Conservation (phyloP, 2,329 filamentous ascomycete genomes). For the Diaporthe citri region DNA sequence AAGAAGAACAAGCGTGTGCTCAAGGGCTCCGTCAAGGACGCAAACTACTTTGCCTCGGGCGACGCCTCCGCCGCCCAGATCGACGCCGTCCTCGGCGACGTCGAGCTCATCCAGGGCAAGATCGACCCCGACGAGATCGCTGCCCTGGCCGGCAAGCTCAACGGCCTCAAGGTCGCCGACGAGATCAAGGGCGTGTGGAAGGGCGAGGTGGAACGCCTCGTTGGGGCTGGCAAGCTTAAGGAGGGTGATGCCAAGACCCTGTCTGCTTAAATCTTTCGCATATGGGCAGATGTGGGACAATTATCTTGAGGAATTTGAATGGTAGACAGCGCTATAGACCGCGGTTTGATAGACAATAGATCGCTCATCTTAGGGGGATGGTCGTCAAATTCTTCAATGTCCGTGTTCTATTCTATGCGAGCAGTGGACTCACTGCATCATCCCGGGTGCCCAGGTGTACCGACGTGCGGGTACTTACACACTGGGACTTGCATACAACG, state of each 20-base stretch:
- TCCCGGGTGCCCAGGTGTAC: background rate
- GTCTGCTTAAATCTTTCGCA: constrained; percentile 46
- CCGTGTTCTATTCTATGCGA: background rate
- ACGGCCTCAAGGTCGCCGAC: constrained; percentile 80
- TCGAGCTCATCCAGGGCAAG: constrained; percentile 88
- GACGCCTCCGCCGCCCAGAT: constrained; percentile 82
- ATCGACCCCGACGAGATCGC: constrained; percentile 93
- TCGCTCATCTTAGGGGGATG: background rate
- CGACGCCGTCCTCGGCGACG: constrained; percentile 85
- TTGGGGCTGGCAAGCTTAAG: constrained; percentile 87
- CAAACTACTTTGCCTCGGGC: constrained; percentile 89
- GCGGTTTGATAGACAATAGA: constrained; percentile 31
- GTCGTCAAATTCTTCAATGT: background rate
- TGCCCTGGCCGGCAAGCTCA: constrained; percentile 82
- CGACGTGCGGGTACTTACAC: background rate
- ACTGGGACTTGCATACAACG: too few relatives aligned
- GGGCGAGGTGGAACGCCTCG: constrained; percentile 81
- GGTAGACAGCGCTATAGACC: constrained; percentile 25
- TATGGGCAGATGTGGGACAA: background rate
- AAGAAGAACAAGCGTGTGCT: constrained; percentile 99
- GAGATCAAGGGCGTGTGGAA: constrained; percentile 90
- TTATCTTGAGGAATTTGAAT: background rate
- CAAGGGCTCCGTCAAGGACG: constrained; percentile 93
- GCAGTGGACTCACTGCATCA: background rate
- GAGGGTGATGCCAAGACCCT: constrained; percentile 82